phyloP scores from a whole-genome alignment of 345 rosid species.

The Mangifera indica region DNA sequence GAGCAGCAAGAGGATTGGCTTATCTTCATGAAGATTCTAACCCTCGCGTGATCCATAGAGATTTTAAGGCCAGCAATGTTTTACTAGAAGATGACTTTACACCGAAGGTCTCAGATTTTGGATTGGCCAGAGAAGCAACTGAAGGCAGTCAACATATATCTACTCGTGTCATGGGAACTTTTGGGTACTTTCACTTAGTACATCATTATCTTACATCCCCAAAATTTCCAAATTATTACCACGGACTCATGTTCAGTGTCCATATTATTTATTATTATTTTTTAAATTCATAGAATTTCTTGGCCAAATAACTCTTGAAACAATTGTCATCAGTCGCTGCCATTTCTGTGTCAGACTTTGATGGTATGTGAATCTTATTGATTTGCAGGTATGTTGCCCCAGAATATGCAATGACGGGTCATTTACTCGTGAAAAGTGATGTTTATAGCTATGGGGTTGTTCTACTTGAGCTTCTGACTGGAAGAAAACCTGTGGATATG shows the following conservation, averaged over 20 bases:
- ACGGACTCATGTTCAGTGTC: neutral
- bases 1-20: constrained; percentile 98
- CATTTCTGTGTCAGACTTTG: neutral
- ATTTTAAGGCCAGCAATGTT: constrained; percentile 97
- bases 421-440: constrained; percentile 95
- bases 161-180: constrained; percentile 99
- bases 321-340: neutral
- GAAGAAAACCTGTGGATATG: constrained; percentile 99
- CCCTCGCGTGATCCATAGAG: constrained; percentile 96
- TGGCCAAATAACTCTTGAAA: neutral
- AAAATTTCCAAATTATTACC: neutral
- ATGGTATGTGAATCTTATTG: constrained; percentile 5
- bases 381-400: constrained; percentile 94
- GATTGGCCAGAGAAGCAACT: constrained; percentile 99
- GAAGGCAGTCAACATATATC: constrained; percentile 98
- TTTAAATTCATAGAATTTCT: neutral
- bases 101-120: constrained; percentile 98
- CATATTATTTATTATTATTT: neutral
- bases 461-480: constrained; percentile 94
- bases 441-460: constrained; percentile 98
- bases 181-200: constrained; percentile 62
- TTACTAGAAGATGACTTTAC: constrained; percentile 87
- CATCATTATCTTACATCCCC: neutral
- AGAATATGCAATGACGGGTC: constrained; percentile 99
- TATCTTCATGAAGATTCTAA: constrained; percentile 99